A percentile compares a stretch with the other conserved stretches of the same genome.
Conservation (phyloP, 2,329 filamentous ascomycete species). For the Apiospora rasikravindrae region DNA sequence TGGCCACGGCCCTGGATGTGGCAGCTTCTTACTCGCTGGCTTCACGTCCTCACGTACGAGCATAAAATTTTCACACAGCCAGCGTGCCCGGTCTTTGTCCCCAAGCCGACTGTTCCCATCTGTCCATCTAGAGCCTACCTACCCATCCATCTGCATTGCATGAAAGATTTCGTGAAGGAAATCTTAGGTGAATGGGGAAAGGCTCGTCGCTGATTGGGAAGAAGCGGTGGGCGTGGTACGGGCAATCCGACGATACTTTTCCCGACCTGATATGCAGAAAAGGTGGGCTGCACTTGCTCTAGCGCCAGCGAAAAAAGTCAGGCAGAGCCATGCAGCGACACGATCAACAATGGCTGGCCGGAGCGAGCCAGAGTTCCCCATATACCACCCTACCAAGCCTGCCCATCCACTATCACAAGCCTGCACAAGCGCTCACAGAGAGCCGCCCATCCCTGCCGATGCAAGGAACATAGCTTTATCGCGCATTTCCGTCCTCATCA, state of each 20-base stretch:
- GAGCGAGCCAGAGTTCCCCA: not conserved
- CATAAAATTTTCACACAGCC: not conserved
- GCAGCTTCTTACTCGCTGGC: slow-evolving; percentile 16
- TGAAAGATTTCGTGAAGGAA: slow-evolving; percentile 4
- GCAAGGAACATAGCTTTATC: slow-evolving; percentile 17
- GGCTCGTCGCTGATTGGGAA: slow-evolving; percentile 9
- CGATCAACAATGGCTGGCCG: not conserved
- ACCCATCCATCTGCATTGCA: slow-evolving; percentile 12
- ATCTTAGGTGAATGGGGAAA: slow-evolving; percentile 17
- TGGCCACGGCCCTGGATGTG: not conserved
- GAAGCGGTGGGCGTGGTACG: slow-evolving; percentile 4
- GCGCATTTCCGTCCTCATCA: not conserved
- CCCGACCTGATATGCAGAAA: slow-evolving; percentile 4
- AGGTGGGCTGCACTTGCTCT: not conserved
- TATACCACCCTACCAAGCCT: not conserved
- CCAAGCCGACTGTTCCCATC: not conserved
- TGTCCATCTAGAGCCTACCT: not conserved
- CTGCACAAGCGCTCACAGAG: slow-evolving; percentile 1
- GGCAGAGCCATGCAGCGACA: not conserved
- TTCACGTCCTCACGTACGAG: slow-evolving; percentile 6
- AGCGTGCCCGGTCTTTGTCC: not conserved
- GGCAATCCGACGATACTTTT: slow-evolving; percentile 11
- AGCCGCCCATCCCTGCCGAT: not conserved
- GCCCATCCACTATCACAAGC: slow-evolving; percentile 9
- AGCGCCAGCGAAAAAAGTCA: slow-evolving; percentile 5